Evolutionary conservation across 2,329 filamentous ascomycete genomes (phyloP), one percentile per base, ranked within the genome.

Genomic region (Emericellopsis cladophorae): DNA sequence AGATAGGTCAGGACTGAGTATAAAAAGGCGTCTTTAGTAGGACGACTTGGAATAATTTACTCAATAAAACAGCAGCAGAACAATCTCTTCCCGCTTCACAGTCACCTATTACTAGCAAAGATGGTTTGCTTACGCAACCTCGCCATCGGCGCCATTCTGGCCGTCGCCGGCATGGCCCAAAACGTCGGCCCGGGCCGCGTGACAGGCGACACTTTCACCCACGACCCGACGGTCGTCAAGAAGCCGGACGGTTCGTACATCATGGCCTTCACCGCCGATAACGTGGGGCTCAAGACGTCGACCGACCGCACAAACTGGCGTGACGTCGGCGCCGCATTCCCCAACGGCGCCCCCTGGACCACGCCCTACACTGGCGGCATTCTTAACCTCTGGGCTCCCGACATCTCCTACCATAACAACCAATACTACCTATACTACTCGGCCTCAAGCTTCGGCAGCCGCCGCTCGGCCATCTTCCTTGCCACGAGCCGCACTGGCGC

Each of bases 371-470:
- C 54, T 22, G 43, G 44, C 4, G 54, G 53, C 26, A 52, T 49
- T 2, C 47, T 45, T 42, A 58, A 57, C 32, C 55, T 58, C 29
- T 64, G 44, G 72, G 76, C 76, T 0, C 76, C 76, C 0, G 74
- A 79, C 48, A 67, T 74, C 6, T 58, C 62, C 1, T 58, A 52
- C 45, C 54, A 49, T 22, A 53, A 57, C 39, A 52, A 49, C 0
- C 42, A 50, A 42, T 58, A 55, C 49, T 57, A 51, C 31, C 36
- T 58, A 23, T 58, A 58, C 51, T 58, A 58, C 47, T 58, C 55
- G 0, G 55, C 55, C 2, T 58, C 55, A 7, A 47, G 49, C 0
- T 58, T 58, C 2, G 55, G 55, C 1, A 43, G 45, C 8, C 43
- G 40, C 4, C 48, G 44, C 12, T 57, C 55, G 5, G 55, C 53